phyloP scores from a whole-genome alignment of 495 filamentous ascomycete genomes.

The Daldinia decipiens region DNA sequence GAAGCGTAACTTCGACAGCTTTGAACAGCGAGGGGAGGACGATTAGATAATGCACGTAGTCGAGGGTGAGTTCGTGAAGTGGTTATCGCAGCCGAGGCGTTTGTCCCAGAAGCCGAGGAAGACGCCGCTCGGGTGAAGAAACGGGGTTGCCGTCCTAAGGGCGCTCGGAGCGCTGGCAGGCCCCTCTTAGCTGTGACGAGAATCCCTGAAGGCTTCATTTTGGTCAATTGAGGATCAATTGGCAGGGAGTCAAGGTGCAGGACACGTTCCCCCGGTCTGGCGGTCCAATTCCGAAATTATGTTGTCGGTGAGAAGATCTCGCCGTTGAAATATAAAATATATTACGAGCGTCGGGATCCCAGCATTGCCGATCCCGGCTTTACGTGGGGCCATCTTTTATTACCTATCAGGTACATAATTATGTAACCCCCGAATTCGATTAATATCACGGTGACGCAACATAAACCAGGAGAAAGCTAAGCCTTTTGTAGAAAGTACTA shows the following conservation, averaged over 20 bases:
- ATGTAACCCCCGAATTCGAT: too few species aligned
- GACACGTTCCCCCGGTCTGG: slow-evolving; percentile 12
- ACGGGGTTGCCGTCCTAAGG: slow-evolving; percentile 19
- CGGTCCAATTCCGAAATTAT: slow-evolving; percentile 18
- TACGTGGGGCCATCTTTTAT: slow-evolving; percentile 15
- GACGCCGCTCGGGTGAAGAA: slow-evolving; percentile 21
- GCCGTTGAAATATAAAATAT: slow-evolving; percentile 27
- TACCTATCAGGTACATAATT: neutral
- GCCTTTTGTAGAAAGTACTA: too few species aligned
- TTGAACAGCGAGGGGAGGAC: slow-evolving; percentile 1
- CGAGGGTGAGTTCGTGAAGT: slow-evolving; percentile 29
- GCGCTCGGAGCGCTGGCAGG: slow-evolving; percentile 26
- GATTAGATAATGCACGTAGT: slow-evolving; percentile 9
- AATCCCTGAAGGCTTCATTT: slow-evolving; percentile 50
- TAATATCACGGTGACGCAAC: too few species aligned
- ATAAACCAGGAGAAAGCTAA: too few species aligned
- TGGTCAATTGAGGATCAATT: slow-evolving; percentile 45
- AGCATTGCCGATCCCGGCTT: slow-evolving; percentile 36
- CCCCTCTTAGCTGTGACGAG: slow-evolving; percentile 42
- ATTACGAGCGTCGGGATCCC: slow-evolving; percentile 26
- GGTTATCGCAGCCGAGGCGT: slow-evolving; percentile 22
- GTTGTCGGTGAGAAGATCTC: slow-evolving; percentile 21
- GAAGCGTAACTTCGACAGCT: slow-evolving; percentile 47
- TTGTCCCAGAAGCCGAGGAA: slow-evolving; percentile 26
- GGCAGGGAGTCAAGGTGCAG: neutral